Base-by-base conservation (phyloP, 441 rosid genomes). In the Rhodomyrtus psidioides region DNA sequence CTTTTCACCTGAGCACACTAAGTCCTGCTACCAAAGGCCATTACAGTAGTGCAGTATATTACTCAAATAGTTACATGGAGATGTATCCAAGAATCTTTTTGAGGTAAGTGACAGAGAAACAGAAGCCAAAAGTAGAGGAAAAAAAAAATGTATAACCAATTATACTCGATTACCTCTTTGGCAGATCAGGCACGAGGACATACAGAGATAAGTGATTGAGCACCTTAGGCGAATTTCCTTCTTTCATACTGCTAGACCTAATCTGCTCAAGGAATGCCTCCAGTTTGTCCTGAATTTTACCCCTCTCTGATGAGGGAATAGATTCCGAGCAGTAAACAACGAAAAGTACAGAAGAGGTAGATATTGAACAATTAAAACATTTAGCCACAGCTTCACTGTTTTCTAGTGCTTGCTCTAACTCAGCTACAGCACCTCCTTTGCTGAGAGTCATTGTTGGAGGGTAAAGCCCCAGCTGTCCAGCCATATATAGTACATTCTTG, bases 331-430 rank as follows among this genome's bases (percentile, higher is more conserved):
- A 95, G 94, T 93, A 97, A 54, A 97, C 84, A 55, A 95, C 92
- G 84, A 95, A 93, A 56, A 92, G 87, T 86, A 95, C 81, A 84
- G 95, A 91, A 60, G 98, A 95, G 82, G 92, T 88, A 81, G 96
- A 90, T 89, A 96, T 89, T 65, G 99, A 97, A 87, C 98, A 89
- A 65, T 91, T 88, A 84, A 91, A 97, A 90, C 92, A 86, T 83
- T 94, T 92, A 87, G 99, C 98, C 88, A 96, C 93, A 57, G 99
- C 99, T 91, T 97, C 99, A 85, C 97, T 94, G 91, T 97, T 97
- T 89, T 86, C 85, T 83, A 97, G 91, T 30, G 99, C 98, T 89
- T 91, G 97, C 87, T 94, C 93, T 76, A 96, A 87, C 94, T 96
- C 99, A 23, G 93, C 94, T 75, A 90, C 46, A 55, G 95, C 88